phyloP scores from a whole-genome alignment of 225 moss, liverwort and hornwort species.

The Lunularia cruciata region DNA sequence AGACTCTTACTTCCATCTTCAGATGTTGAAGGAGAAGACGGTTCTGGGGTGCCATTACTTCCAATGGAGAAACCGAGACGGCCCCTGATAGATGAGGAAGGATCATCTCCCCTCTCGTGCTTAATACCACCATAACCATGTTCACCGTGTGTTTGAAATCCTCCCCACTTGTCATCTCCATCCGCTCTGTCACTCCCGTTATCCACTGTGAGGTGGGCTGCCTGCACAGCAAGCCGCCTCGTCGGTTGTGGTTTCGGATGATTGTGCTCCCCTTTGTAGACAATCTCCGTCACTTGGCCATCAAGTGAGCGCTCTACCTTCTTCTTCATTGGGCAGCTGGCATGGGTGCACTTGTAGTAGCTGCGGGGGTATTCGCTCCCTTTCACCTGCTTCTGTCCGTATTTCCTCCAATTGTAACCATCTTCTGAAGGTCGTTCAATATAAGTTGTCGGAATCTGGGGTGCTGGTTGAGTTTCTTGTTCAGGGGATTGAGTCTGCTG shows the following conservation, averaged over 20 bases:
- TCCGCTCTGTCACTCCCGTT: conserved; percentile 40
- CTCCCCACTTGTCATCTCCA: conserved; percentile 63
- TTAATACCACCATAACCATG: conserved; percentile 33
- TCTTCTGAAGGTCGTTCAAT: conserved; percentile 81
- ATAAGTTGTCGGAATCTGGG: conserved; percentile 44
- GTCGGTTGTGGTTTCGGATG: conserved; percentile 84
- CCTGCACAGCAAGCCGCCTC: conserved; percentile 66
- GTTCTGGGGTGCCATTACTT: conserved; percentile 60
- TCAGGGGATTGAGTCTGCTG: conserved; percentile 61
- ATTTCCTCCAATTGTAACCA: conserved; percentile 94
- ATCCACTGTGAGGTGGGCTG: conserved; percentile 64
- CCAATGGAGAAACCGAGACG: conserved; percentile 55
- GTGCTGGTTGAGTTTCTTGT: conserved; percentile 41
- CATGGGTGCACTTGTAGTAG: conserved; percentile 94
- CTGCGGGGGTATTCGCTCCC: conserved; percentile 92
- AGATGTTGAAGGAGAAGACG: conserved; percentile 80
- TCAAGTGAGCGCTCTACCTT: conserved; percentile 97
- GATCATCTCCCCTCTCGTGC: conserved; percentile 54
- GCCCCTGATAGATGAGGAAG: conserved; percentile 43
- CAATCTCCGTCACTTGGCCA: conserved; percentile 92
- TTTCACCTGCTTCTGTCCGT: conserved; percentile 97
- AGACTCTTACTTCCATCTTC: conserved; percentile 80
- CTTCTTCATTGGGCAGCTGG: conserved; percentile 92
- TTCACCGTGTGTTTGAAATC: conserved; percentile 42
- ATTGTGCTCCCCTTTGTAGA: conserved; percentile 98